Evolutionary conservation across 1,139 yeast genomes (phyloP).

Genomic region (Pichia sorboxylosa): DNA sequence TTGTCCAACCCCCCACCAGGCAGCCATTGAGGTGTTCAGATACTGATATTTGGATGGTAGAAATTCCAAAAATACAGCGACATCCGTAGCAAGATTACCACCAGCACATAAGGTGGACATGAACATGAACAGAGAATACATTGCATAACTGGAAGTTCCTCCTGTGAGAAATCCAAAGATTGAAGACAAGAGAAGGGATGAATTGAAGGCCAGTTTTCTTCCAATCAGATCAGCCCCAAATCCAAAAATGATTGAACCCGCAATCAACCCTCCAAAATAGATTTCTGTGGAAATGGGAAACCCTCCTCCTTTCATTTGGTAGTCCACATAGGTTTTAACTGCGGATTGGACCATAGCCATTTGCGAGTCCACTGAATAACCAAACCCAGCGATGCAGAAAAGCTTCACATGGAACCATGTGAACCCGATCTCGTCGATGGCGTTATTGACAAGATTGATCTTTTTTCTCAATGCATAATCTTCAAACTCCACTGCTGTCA

Average conservation of each 20-base stretch:
- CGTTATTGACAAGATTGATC: slow-evolving; percentile 28
- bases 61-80: slow-evolving; percentile 48
- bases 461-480: slow-evolving; percentile 18
- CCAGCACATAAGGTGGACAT: slow-evolving; percentile 40
- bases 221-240: slow-evolving; percentile 51
- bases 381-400: slow-evolving; percentile 45
- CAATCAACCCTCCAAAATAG: slow-evolving; percentile 36
- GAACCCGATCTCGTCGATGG: slow-evolving; percentile 41
- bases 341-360: slow-evolving; percentile 37
- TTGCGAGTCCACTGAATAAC: slow-evolving; percentile 54
- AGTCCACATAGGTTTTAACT: slow-evolving; percentile 30
- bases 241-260: slow-evolving; percentile 50
- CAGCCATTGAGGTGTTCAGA: slow-evolving; percentile 44
- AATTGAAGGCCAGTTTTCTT: slow-evolving; percentile 43
- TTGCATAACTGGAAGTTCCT: slow-evolving; percentile 31
- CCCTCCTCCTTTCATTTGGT: slow-evolving; percentile 26
- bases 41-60: slow-evolving; percentile 43
- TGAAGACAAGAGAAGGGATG: slow-evolving; percentile 39
- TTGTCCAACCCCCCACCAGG: slow-evolving; percentile 57
- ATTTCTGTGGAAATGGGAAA: slow-evolving; percentile 27
- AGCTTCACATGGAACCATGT: slow-evolving; percentile 36
- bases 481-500: slow-evolving; percentile 9
- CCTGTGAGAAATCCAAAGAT: slow-evolving; percentile 42
- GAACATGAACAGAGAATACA: slow-evolving; percentile 40
- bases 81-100: slow-evolving; percentile 51